Conservation (phyloP, 2,329 filamentous ascomycete genomes). For the Nothomitra cinnamomea region DNA sequence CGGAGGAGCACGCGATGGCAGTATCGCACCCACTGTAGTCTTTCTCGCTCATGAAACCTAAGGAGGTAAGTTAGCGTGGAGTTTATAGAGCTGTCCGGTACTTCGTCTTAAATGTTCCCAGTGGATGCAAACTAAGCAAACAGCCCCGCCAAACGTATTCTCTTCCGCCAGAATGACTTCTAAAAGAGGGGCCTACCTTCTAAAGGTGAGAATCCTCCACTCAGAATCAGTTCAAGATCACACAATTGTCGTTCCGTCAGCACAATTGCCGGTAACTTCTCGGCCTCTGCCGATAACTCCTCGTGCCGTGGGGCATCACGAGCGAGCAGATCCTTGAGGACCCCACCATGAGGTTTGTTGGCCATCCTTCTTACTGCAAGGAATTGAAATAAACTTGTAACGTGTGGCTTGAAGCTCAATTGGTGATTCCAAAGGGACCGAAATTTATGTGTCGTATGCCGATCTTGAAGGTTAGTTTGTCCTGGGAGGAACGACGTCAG, state of each 20-base stretch:
- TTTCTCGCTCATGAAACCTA: conserved; percentile 92
- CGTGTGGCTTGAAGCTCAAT: background rate
- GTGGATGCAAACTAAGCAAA: background rate
- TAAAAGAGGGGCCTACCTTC: conserved; percentile 51
- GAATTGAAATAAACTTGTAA: background rate
- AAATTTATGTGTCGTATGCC: no score
- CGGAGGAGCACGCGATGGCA: background rate
- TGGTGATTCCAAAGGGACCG: background rate
- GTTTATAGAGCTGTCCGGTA: background rate
- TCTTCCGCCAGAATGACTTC: background rate
- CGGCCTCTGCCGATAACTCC: conserved; percentile 68
- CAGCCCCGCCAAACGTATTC: background rate
- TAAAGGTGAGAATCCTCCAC: conserved; percentile 91
- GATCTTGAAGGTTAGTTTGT: no score
- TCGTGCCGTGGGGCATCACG: conserved; percentile 72
- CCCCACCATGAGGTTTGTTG: conserved; percentile 60
- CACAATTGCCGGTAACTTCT: conserved; percentile 66
- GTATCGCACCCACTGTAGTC: conserved; percentile 73
- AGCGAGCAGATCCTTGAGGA: conserved; percentile 94
- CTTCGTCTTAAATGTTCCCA: background rate
- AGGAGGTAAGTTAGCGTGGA: conserved; percentile 7
- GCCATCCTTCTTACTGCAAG: conserved; percentile 23
- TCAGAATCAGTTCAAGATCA: conserved; percentile 93
- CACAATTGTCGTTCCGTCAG: conserved; percentile 91
- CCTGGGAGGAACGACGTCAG: no score